Conservation (phyloP, 2,329 filamentous ascomycete genomes). For the Alternaria longipes region DNA sequence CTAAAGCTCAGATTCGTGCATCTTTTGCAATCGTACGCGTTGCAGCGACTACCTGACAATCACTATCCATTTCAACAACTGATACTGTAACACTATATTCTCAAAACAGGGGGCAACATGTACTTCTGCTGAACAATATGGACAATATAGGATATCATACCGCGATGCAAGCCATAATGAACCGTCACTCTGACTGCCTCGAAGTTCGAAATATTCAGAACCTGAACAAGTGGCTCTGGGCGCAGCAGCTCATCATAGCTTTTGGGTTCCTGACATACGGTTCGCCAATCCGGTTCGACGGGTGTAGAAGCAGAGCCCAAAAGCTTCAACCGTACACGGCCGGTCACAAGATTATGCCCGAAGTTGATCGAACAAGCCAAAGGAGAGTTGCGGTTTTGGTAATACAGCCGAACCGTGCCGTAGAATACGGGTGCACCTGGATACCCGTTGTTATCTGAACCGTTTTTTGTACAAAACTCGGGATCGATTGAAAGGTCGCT, state of each 20-base stretch:
- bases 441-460: too few relatives aligned
- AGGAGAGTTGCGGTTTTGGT: too few relatives aligned
- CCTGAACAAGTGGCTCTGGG: background rate
- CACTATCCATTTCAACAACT: background rate
- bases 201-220: background rate
- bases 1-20: background rate
- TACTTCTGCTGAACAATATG: background rate
- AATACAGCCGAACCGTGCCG: too few relatives aligned
- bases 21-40: background rate
- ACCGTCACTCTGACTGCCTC: background rate
- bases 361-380: too few relatives aligned
- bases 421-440: too few relatives aligned
- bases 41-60: background rate
- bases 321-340: too few relatives aligned
- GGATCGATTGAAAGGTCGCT: background rate
- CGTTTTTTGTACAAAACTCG: background rate
- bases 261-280: too few relatives aligned
- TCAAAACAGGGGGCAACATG: background rate
- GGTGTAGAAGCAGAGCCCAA: too few relatives aligned
- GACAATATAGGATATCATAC: constrained; percentile 2
- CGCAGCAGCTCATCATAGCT: too few relatives aligned
- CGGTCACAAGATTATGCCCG: too few relatives aligned
- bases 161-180: background rate
- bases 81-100: background rate
- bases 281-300: too few relatives aligned